A percentile compares a stretch with the other conserved stretches of the same genome.
phyloP scores from a whole-genome alignment of 208 protist species.

The Leishmania tropica region DNA sequence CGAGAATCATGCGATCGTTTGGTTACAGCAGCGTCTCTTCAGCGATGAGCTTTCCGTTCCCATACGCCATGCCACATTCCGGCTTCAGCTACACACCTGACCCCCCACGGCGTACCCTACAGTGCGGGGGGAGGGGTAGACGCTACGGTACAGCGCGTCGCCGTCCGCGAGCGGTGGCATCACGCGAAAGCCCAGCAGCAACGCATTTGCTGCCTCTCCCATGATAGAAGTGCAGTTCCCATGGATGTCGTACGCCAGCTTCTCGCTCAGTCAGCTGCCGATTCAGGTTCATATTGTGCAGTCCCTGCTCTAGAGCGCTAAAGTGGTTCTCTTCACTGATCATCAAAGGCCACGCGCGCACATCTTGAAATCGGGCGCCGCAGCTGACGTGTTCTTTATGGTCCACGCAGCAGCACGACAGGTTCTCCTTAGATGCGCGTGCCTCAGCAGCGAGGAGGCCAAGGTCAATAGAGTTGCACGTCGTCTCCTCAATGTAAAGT shows the following conservation, averaged over 20 bases:
- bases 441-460: conserved; percentile 9
- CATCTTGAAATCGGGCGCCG: conserved; percentile 44
- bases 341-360: conserved; percentile 62
- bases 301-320: conserved; percentile 40
- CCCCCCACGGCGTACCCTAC: conserved; percentile 44
- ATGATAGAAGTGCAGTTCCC: conserved; percentile 53
- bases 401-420: conserved; percentile 32
- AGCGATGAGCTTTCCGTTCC: conserved; percentile 55
- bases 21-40: conserved; percentile 42
- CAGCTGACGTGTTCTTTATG: conserved; percentile 38
- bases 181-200: conserved; percentile 52
- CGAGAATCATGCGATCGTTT: conserved; percentile 69
- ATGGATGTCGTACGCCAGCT: conserved; percentile 57
- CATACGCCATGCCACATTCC: conserved; percentile 68
- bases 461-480: conserved; percentile 17
- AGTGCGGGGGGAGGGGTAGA: conserved; percentile 79
- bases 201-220: conserved; percentile 46
- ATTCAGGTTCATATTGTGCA: conserved; percentile 69
- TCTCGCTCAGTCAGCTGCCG: conserved; percentile 55
- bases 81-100: conserved; percentile 43
- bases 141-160: conserved; percentile 36
- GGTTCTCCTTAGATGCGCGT: neutral
- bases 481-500: conserved; percentile 35
- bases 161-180: conserved; percentile 35
- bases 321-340: conserved; percentile 58